Evolutionary conservation across 371 early-diverging fungal genomes (phyloP).

Genomic region (Mucor racemosus): DNA sequence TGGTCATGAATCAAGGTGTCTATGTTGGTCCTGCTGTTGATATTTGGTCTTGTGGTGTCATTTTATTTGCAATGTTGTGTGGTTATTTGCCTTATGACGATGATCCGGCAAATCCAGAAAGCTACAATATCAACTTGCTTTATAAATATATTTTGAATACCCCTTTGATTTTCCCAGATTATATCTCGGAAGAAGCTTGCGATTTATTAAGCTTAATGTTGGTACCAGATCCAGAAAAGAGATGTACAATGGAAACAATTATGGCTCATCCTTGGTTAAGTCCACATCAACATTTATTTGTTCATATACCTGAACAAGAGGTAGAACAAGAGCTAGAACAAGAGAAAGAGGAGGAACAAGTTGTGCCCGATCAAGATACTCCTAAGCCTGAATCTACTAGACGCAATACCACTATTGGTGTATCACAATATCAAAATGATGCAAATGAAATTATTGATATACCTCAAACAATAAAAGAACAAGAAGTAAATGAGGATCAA

Average conservation of each 20-base stretch:
- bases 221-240: constrained; percentile 85
- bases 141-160: constrained; percentile 96
- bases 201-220: constrained; percentile 89
- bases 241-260: constrained; percentile 88
- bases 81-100: constrained; percentile 99
- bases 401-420: constrained; percentile 23
- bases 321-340: constrained; percentile 23
- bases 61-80: constrained; percentile 95
- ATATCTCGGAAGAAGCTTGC: constrained; percentile 81
- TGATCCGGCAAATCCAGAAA: constrained; percentile 96
- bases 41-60: constrained; percentile 96
- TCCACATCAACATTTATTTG: constrained; percentile 40
- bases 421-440: constrained; percentile 1
- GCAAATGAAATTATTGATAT: constrained; percentile 2
- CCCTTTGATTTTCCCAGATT: constrained; percentile 87
- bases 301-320: constrained; percentile 19
- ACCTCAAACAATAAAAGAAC: constrained; percentile 12
- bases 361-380: constrained; percentile 18
- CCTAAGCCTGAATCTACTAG: background rate
- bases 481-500: constrained; percentile 7
- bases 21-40: constrained; percentile 98
- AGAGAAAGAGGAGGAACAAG: constrained; percentile 5
- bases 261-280: constrained; percentile 81
- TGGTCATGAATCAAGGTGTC: constrained; percentile 95
- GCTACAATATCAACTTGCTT: constrained; percentile 94